Base-by-base conservation (phyloP, 108 stramenopile genomes). In the Nitzschia inconspicua region DNA sequence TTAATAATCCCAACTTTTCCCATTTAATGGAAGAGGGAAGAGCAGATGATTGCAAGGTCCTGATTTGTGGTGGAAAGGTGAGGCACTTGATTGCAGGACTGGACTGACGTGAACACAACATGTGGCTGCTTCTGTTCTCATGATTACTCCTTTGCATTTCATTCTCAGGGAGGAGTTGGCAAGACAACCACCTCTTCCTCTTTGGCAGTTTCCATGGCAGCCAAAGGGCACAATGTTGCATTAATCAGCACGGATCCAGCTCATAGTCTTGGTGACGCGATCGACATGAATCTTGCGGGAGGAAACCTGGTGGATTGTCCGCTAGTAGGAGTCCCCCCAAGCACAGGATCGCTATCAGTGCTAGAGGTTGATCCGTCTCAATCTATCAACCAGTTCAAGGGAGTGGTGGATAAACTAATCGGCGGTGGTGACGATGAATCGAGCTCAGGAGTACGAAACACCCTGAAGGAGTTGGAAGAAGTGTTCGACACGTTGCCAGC, bases 201-300 rank as follows among this genome's bases (percentile, higher is more conserved):
- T 2, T 61, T 96, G 11, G 97, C 95, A 0, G 84, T 96, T 10
- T 60, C 85, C 40, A 82, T 96, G 83, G 92, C 92, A 3, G 78
- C 84, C 30, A 47, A 76, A 26, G 97, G 97, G 18, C 87, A 81
- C 57, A 87, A 87, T 20, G 93, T 91, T 3, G 89, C 82, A 4
- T 44, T 98, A 13, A 88, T 98, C 24, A 91, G 89, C 54, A 98
- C 97, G 8, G 97, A 98, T 64, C 97, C 97, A 26, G 97, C 97
- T 10, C 97, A 98, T 70, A 91, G 89, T 56, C 54, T 98, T 25
- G 95, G 94, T n/a, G 97, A 98, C 82, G 97, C 95, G 6, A 57
- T 95, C 14, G 86, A 84, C 47, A 82, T 88, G 60, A 75, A 91
- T 46, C 46, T 93, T 26, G 32, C 57, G 8, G 88, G 88, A 7